These are phyloP conservation scores for Kwoniella botswanensis DNA, from an alignment of 768 basidiomycete genomes.

Conservation along the genomic window DNA sequence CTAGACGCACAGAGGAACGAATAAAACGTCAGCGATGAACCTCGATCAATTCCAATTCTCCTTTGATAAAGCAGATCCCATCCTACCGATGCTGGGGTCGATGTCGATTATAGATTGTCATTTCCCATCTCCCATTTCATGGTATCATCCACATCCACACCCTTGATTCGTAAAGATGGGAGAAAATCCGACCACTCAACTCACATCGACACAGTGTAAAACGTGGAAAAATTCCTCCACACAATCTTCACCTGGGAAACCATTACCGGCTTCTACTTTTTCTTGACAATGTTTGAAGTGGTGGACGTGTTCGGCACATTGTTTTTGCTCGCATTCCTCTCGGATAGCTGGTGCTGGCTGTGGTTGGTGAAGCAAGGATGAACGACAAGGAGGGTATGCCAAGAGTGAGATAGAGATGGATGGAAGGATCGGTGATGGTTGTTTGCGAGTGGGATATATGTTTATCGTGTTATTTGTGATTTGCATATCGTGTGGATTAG, in stretches of 20 bases:
- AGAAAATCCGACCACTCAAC: conserved; percentile 43
- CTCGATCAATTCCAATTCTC: too few species aligned
- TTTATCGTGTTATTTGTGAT: too few species aligned
- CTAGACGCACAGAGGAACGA: conserved; percentile 33
- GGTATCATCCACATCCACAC: too few species aligned
- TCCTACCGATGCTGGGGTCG: too few species aligned
- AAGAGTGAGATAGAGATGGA: neutral
- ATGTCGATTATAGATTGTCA: too few species aligned
- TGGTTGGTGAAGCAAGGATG: neutral
- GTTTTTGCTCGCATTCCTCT: conserved; percentile 74
- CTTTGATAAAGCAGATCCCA: too few species aligned
- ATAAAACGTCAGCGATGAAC: too few species aligned
- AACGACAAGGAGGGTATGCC: neutral
- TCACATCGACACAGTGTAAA: conserved; percentile 92
- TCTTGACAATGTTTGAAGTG: conserved; percentile 92
- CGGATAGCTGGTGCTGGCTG: conserved; percentile 67
- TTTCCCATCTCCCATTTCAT: too few species aligned
- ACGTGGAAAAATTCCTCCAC: conserved; percentile 67
- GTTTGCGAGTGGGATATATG: too few species aligned
- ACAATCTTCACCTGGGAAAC: conserved; percentile 89
- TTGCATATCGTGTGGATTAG: too few species aligned
- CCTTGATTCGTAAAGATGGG: too few species aligned
- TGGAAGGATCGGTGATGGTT: neutral
- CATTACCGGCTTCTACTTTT: conserved; percentile 79
- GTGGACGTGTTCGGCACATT: conserved; percentile 72